Evolutionary conservation across 164 flowering plant species (phyloP), one percentile per base, ranked within the genome.

Genomic region (Brasenia schreberi): DNA sequence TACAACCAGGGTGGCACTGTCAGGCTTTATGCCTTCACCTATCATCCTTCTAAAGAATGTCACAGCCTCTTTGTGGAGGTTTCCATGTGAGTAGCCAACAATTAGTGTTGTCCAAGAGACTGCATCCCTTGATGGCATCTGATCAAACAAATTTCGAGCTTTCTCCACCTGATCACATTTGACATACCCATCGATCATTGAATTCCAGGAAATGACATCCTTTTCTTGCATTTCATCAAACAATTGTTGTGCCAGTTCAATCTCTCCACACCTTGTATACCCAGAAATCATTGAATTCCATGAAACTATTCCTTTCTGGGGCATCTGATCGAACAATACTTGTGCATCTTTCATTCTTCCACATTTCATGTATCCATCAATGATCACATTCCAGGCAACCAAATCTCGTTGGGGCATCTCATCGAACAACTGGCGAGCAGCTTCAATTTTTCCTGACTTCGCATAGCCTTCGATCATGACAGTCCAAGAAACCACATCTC

Each of bases 11-110:
- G 75, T 65, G 42, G 74, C 70, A 11, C 63, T 62, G 70, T 78
- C 76, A 4, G 79, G 79, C 62, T 43, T 44, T 42, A 67, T 64
- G 58, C 71, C 65, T 43, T 5, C 12, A 17, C 33, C 23, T 66
- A 71, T 59, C 79, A 78, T 78, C 53, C 69, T 67, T 63, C 73
- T 19, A 42, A 78, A 74, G 61, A 76, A 68, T 56, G 65, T 67
- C 42, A 78, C 69, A 5, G 75, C 79, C 18, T 79, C 76, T 62
- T 63, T 71, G 10, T 70, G 73, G 5, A 65, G 65, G 27, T 23
- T n/a, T 11, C n/a, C n/a, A n/a, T 2, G 59, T 56, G n/a, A 12
- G n/a, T 56, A 56, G n/a, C 59, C 59, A 11, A n/a, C 59, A 42
- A 69, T 42, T 62, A 69, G 52, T 1, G 42, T 64, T 5, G 67